Evolutionary conservation across 2,329 filamentous ascomycete species (phyloP).

Genomic region (Claviceps spartinae): DNA sequence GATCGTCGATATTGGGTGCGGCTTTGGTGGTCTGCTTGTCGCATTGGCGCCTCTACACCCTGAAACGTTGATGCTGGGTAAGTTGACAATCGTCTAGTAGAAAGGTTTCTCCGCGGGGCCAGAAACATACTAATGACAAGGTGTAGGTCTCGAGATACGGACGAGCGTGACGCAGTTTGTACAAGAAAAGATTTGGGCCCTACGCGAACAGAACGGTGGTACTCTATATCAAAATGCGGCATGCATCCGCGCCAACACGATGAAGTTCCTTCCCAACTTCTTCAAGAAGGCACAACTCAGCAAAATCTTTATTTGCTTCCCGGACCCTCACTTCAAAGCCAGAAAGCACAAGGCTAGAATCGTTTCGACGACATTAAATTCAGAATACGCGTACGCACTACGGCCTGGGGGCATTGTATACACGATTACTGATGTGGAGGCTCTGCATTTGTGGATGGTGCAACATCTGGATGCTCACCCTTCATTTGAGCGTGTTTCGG

Average conservation of each 20-base stretch:
- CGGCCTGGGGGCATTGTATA: conserved; percentile 77
- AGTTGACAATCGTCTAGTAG: conserved; percentile 13
- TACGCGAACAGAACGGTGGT: conserved; percentile 51
- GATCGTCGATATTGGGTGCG: conserved; percentile 92
- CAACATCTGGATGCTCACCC: conserved; percentile 67
- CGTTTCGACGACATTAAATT: conserved; percentile 73
- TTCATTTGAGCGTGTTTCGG: conserved; percentile 61
- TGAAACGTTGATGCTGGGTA: conserved; percentile 70
- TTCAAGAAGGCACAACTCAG: conserved; percentile 68
- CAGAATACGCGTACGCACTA: conserved; percentile 85
- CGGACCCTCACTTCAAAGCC: conserved; percentile 94
- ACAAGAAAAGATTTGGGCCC: conserved; percentile 69
- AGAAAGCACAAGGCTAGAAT: conserved; percentile 96
- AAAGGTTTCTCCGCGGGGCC: background rate
- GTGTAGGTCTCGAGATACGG: conserved; percentile 76
- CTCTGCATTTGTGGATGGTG: conserved; percentile 88
- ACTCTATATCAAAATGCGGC: conserved; percentile 70
- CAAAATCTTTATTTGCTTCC: conserved; percentile 96
- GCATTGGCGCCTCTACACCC: conserved; percentile 73
- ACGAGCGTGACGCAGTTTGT: conserved; percentile 84
- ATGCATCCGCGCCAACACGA: conserved; percentile 83
- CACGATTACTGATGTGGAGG: conserved; percentile 94
- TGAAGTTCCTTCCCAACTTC: conserved; percentile 99
- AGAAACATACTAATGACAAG: conserved; percentile 1
- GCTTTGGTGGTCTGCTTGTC: conserved; percentile 83